Evolutionary conservation across 352 stramenopile species (phyloP).

Genomic region (Phytophthora cactorum): DNA sequence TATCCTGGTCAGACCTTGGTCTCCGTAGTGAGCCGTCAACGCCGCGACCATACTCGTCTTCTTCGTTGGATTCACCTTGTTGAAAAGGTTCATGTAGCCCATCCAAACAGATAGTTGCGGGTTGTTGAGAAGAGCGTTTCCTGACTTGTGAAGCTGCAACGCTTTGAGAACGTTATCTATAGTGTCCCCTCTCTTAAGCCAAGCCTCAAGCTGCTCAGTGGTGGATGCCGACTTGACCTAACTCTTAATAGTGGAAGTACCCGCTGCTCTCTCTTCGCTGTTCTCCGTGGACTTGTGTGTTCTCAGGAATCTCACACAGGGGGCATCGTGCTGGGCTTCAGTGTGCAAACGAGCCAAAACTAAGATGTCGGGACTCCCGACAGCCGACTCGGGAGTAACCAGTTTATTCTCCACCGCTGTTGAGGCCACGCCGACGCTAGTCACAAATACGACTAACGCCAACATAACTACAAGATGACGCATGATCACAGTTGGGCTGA

Average conservation of each 20-base stretch:
- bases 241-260: not conserved
- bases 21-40: slow-evolving; percentile 10
- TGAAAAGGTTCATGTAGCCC: slow-evolving; percentile 20
- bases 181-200: slow-evolving; percentile 13
- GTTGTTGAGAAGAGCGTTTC: slow-evolving; percentile 1
- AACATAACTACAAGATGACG: no score
- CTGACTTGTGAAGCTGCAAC: slow-evolving; percentile 18
- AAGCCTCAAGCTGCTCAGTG: slow-evolving; percentile 6
- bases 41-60: slow-evolving; percentile 21
- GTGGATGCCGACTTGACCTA: slow-evolving; percentile 9
- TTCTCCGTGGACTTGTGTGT: not conserved
- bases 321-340: no score
- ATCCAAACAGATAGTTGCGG: slow-evolving; percentile 7
- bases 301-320: not conserved
- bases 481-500: no score
- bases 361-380: no score
- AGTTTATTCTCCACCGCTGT: no score
- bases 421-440: no score
- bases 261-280: slow-evolving; percentile 4
- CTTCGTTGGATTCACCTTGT: slow-evolving; percentile 12
- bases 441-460: no score
- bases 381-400: no score
- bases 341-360: no score
- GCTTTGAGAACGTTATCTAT: slow-evolving; percentile 10
- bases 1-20: slow-evolving; percentile 18